Conservation (phyloP, 83 land plant genomes). For the Diphasiastrum complanatum region DNA sequence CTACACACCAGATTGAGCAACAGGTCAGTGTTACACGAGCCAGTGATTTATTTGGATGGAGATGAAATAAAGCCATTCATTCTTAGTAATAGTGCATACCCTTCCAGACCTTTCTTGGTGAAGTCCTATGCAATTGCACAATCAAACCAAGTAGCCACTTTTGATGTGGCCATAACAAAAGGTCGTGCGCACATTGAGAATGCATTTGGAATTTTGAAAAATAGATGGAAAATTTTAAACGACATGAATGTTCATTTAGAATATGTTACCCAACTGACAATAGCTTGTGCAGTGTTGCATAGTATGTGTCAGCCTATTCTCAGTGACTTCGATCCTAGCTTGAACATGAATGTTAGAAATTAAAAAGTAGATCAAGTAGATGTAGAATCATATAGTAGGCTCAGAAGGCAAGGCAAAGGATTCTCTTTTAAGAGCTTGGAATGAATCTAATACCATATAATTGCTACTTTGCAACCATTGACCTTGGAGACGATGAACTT, state of each 20-base stretch:
- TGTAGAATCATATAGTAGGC: too few relatives aligned
- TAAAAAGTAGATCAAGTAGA: too few relatives aligned
- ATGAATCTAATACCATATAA: too few relatives aligned
- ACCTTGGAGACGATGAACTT: too few relatives aligned
- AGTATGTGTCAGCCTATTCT: constrained; percentile 28
- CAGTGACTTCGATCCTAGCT: too few relatives aligned
- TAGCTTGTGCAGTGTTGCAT: constrained; percentile 27
- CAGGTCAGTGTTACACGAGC: constrained; percentile 22
- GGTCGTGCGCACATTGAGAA: constrained; percentile 21
- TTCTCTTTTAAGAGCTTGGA: too few relatives aligned
- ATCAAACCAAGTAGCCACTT: constrained; percentile 11
- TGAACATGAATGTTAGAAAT: too few relatives aligned
- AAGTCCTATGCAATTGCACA: constrained; percentile 7
- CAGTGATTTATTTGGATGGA: constrained; percentile 3
- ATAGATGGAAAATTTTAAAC: constrained; percentile 24
- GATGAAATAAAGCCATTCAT: constrained; percentile 17
- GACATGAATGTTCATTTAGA: constrained; percentile 10
- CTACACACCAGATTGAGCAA: constrained; percentile 12
- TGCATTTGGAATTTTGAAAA: constrained; percentile 19
- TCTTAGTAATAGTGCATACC: constrained; percentile 16
- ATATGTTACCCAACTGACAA: constrained; percentile 16
- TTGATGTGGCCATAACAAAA: constrained; percentile 15
- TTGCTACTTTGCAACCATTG: too few relatives aligned
- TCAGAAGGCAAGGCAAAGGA: too few relatives aligned
- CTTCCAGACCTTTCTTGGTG: constrained; percentile 15